These are phyloP conservation scores for Rhododendron griersonianum DNA, from an alignment of 148 eudicot genomes.

Conservation along the genomic window DNA sequence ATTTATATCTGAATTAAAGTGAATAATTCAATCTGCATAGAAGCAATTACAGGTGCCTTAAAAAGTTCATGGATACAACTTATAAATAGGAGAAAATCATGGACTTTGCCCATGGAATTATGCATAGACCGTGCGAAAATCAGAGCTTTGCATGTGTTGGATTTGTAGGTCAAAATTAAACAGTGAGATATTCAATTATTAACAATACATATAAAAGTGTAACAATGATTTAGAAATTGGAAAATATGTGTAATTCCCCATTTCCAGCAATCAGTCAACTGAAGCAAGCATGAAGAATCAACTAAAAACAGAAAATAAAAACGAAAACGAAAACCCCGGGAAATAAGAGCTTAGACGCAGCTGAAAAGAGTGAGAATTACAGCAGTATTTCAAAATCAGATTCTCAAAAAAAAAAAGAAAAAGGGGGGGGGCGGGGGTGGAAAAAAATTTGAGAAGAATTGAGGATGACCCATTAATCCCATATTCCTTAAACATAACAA, in stretches of 20 bases:
- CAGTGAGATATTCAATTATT: not conserved
- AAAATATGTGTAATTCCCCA: not conserved
- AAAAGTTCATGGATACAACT: not conserved
- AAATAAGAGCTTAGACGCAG: not conserved
- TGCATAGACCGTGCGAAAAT: not conserved
- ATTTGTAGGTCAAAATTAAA: slow-evolving; percentile 9
- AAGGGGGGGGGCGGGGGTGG: no score
- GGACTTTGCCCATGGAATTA: not conserved
- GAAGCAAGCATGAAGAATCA: slow-evolving; percentile 1
- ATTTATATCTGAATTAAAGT: not conserved
- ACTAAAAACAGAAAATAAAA: not conserved
- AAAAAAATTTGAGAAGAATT: not conserved
- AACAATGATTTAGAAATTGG: not conserved
- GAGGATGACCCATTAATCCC: not conserved
- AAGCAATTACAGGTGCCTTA: not conserved
- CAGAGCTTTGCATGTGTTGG: not conserved
- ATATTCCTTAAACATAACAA: not conserved
- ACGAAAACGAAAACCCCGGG: not conserved
- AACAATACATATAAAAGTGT: not conserved
- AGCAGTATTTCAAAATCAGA: not conserved
- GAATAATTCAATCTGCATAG: not conserved
- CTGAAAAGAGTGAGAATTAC: not conserved
- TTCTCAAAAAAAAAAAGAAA: not conserved
- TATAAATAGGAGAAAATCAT: not conserved
- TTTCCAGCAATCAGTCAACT: not conserved